Percentiles rank a stretch among this genome's conserved stretches.
Conservation (phyloP, 1,284 basidiomycete species). For the Wallemia mellicola region DNA sequence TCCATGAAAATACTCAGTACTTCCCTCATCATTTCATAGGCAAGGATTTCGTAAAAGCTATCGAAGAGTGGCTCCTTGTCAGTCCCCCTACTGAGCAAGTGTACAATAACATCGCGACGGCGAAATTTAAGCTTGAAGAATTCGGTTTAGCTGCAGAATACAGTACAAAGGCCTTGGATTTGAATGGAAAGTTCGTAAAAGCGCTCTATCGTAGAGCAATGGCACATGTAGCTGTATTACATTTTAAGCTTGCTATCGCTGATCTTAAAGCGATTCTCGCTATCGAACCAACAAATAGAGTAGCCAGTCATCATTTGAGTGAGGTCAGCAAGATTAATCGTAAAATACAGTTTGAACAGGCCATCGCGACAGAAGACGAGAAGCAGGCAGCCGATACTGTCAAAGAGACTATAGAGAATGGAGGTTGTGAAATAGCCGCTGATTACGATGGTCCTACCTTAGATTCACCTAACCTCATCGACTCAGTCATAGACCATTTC, state of each 20-base stretch:
- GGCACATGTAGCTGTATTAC: slow-evolving; percentile 66
- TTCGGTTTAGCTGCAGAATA: slow-evolving; percentile 17
- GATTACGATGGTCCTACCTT: slow-evolving; percentile 38
- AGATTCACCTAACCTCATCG: slow-evolving; percentile 38
- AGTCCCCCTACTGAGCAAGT: slow-evolving; percentile 37
- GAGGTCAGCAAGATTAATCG: slow-evolving; percentile 67
- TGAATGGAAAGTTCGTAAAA: slow-evolving; percentile 75
- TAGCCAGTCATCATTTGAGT: slow-evolving; percentile 47
- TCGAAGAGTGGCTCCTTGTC: slow-evolving; percentile 41
- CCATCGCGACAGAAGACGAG: slow-evolving; percentile 66
- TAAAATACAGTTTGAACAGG: slow-evolving; percentile 68
- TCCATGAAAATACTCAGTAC: background rate
- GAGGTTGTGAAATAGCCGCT: slow-evolving; percentile 39
- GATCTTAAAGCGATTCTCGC: slow-evolving; percentile 63
- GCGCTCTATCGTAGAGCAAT: slow-evolving; percentile 65
- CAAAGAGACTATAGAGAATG: slow-evolving; percentile 45
- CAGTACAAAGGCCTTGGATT: slow-evolving; percentile 41
- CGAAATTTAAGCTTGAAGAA: slow-evolving; percentile 21
- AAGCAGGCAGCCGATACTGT: slow-evolving; percentile 41
- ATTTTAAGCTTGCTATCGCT: slow-evolving; percentile 46
- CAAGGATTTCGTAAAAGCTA: slow-evolving; percentile 31
- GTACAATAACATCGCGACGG: slow-evolving; percentile 18
- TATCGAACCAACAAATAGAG: slow-evolving; percentile 65
- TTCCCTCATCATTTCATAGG: slow-evolving; percentile 13
- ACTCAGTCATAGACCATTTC: slow-evolving; percentile 67